phyloP scores from a whole-genome alignment of 176 grass and related monocot genomes.

The Musa beccarii region DNA sequence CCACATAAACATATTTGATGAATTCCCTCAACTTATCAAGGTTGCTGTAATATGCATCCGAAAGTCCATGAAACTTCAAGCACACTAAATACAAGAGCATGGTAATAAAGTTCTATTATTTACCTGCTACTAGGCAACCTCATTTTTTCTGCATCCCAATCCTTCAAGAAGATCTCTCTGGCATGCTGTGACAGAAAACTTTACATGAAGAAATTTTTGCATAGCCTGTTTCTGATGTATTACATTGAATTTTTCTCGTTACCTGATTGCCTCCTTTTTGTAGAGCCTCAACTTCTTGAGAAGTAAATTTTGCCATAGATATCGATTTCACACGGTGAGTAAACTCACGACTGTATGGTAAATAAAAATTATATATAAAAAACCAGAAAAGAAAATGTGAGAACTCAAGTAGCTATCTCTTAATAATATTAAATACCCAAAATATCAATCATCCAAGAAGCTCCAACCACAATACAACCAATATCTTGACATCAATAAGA shows the following conservation, averaged over 20 bases:
- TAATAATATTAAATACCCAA: neutral
- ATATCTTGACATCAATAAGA: neutral
- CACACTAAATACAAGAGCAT: neutral
- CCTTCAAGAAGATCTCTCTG: constrained; percentile 60
- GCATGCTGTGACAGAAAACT: constrained; percentile 35
- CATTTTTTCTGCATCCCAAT: constrained; percentile 54
- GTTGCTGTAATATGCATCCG: constrained; percentile 35
- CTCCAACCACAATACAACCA: neutral
- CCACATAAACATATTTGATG: constrained; percentile 84
- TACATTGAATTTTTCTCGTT: neutral
- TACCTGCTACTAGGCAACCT: constrained; percentile 65
- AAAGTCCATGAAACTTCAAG: constrained; percentile 6
- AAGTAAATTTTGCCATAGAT: constrained; percentile 68
- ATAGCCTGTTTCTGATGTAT: neutral
- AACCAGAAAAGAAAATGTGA: neutral
- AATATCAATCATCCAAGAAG: neutral
- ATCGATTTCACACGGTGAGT: constrained; percentile 88
- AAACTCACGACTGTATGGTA: constrained; percentile 58
- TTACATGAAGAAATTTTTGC: neutral
- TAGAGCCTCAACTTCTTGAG: constrained; percentile 63
- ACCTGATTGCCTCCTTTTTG: constrained; percentile 87
- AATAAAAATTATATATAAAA: neutral
- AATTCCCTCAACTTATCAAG: constrained; percentile 63
- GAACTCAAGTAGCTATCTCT: too few species aligned
- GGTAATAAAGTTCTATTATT: constrained; percentile 2